Evolutionary conservation across 148 eudicot species (phyloP).

Genomic region (Chenopodium formosanum): DNA sequence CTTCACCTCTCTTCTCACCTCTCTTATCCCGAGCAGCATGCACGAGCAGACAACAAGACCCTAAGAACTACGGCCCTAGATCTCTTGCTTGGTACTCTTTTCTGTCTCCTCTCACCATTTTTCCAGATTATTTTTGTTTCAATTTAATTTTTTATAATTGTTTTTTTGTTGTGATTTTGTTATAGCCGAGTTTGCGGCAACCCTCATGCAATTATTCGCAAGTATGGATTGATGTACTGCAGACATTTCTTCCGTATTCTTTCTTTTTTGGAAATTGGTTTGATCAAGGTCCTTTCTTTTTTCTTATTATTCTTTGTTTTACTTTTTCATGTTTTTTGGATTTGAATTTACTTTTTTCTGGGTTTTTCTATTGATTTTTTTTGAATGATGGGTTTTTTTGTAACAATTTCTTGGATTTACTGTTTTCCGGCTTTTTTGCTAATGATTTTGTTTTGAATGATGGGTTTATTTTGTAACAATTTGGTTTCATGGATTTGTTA

Average conservation of each 20-base stretch:
- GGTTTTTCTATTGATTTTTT: too few relatives aligned
- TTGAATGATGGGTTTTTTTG: too few relatives aligned
- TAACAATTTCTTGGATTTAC: too few relatives aligned
- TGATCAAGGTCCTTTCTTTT: constrained; percentile 25
- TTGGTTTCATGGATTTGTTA: too few relatives aligned
- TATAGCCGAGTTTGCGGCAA: constrained; percentile 32
- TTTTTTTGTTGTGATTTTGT: not conserved
- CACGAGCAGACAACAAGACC: not conserved
- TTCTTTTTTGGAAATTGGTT: constrained; percentile 27
- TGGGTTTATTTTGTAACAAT: too few relatives aligned
- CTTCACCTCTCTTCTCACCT: too few relatives aligned
- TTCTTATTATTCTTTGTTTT: not conserved
- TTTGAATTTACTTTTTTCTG: too few relatives aligned
- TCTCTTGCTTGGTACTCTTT: constrained; percentile 26
- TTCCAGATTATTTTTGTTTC: not conserved
- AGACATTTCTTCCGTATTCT: constrained; percentile 32
- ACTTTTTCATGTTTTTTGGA: not conserved
- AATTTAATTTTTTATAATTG: not conserved
- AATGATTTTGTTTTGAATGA: too few relatives aligned
- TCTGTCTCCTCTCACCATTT: not conserved
- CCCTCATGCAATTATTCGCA: constrained; percentile 33
- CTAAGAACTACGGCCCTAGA: constrained; percentile 28
- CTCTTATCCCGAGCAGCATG: too few relatives aligned
- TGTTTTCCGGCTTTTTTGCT: too few relatives aligned
- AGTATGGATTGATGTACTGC: constrained; percentile 36